A percentile compares a stretch with the other conserved stretches of the same genome.
Evolutionary conservation across 2,329 filamentous ascomycete genomes (phyloP).

Genomic region (Ophiosphaerella herpotricha): DNA sequence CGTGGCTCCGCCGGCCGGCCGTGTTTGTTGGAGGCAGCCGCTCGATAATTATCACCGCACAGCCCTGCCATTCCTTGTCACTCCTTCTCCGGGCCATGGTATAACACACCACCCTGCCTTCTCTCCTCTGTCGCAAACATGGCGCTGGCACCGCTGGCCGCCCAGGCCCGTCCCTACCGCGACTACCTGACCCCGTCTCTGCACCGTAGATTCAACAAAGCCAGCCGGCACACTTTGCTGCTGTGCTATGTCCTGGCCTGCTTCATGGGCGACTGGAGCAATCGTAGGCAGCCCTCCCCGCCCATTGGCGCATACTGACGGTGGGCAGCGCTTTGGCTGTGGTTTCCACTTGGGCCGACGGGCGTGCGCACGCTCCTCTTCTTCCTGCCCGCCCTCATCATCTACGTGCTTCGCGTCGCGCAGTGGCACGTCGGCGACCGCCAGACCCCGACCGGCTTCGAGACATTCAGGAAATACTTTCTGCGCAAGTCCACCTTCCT

Average conservation of each 20-base stretch:
- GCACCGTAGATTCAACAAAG: conserved; percentile 83
- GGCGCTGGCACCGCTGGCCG: conserved; percentile 28
- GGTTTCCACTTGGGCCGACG: conserved; percentile 79
- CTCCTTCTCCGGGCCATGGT: conserved; percentile 5
- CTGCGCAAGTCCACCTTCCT: conserved; percentile 66
- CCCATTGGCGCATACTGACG: conserved; percentile 15
- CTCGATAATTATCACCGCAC: not conserved
- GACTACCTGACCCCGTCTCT: conserved; percentile 89
- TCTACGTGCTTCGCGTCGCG: conserved; percentile 85
- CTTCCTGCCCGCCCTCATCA: conserved; percentile 73
- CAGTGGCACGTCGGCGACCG: conserved; percentile 69
- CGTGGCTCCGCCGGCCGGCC: conserved; percentile 14
- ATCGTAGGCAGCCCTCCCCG: conserved; percentile 58
- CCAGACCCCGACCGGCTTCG: conserved; percentile 70
- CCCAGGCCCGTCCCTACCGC: conserved; percentile 71
- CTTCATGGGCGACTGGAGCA: conserved; percentile 67
- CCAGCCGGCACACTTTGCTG: conserved; percentile 69
- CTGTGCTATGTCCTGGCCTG: conserved; percentile 77
- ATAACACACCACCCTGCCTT: conserved; percentile 23
- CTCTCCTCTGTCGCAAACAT: conserved; percentile 19
- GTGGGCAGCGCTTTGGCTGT: conserved; percentile 75
- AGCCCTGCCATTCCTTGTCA: conserved; percentile 5
- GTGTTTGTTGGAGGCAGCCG: conserved; percentile 28
- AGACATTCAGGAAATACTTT: conserved; percentile 65
- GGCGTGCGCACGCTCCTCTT: conserved; percentile 76